Evolutionary conservation across 768 basidiomycete genomes (phyloP).

Genomic region (Leccinum boreale): DNA sequence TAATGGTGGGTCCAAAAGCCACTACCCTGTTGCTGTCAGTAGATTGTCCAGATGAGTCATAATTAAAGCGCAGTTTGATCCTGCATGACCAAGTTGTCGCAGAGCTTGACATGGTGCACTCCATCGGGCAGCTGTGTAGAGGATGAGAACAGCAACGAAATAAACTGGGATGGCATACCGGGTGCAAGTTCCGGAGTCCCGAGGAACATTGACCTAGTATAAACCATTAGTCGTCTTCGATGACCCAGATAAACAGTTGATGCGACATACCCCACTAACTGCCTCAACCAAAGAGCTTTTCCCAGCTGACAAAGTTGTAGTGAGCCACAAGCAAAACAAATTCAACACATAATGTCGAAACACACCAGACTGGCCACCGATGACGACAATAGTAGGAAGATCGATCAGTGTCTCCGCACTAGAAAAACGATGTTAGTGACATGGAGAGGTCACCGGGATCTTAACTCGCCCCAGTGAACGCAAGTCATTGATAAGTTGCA

Average conservation of each 20-base stretch:
- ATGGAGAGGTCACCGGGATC: background rate
- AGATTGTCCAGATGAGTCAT: slow-evolving; percentile 27
- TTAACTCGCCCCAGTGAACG: slow-evolving; percentile 38
- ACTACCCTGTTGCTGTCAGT: slow-evolving; percentile 10
- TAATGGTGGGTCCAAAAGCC: slow-evolving; percentile 32
- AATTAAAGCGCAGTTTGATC: slow-evolving; percentile 40
- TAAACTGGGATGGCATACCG: slow-evolving; percentile 31
- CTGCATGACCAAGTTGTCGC: slow-evolving; percentile 41
- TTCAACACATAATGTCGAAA: background rate
- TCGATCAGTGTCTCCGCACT: slow-evolving; percentile 41
- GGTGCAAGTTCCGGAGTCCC: slow-evolving; percentile 61
- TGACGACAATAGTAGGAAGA: slow-evolving; percentile 52
- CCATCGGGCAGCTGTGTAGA: slow-evolving; percentile 47
- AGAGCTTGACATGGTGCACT: slow-evolving; percentile 45
- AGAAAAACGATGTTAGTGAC: slow-evolving; percentile 2
- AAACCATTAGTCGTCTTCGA: background rate
- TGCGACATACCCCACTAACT: slow-evolving; percentile 46
- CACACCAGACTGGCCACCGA: slow-evolving; percentile 55
- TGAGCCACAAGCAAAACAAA: background rate
- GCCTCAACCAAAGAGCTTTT: slow-evolving; percentile 62
- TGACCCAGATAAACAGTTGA: background rate
- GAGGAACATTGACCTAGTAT: slow-evolving; percentile 53
- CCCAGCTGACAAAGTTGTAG: slow-evolving; percentile 37
- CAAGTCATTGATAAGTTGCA: slow-evolving; percentile 39
- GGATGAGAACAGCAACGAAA: background rate